Conservation (phyloP, 2,329 filamentous ascomycete genomes). For the Chaetomium strumarium region DNA sequence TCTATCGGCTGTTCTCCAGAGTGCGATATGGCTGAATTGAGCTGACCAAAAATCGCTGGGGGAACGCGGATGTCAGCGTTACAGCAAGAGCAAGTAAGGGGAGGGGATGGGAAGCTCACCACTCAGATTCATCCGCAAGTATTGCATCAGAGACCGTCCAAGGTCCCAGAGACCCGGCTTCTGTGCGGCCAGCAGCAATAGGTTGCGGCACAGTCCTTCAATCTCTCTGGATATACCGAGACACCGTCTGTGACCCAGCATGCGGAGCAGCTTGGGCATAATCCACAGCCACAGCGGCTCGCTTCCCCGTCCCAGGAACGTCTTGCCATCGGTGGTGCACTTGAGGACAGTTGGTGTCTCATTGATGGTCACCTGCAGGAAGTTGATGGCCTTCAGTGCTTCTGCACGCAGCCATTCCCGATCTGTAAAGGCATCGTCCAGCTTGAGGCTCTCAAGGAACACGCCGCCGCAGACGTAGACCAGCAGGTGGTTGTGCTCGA, state of each 20-base stretch:
- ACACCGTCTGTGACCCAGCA: slow-evolving; percentile 49
- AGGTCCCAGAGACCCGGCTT: slow-evolving; percentile 45
- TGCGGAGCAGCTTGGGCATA: slow-evolving; percentile 50
- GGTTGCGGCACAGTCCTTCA: slow-evolving; percentile 46
- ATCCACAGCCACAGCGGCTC: slow-evolving; percentile 63
- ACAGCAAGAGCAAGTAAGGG: neutral
- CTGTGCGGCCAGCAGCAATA: slow-evolving; percentile 41
- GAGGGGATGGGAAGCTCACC: slow-evolving; percentile 32
- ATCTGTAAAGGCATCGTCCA: slow-evolving; percentile 63
- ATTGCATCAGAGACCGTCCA: slow-evolving; percentile 39
- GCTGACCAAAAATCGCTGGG: slow-evolving; percentile 21
- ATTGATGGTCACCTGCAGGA: slow-evolving; percentile 67
- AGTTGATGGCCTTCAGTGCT: slow-evolving; percentile 67
- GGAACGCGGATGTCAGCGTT: slow-evolving; percentile 20
- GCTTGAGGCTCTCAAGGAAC: slow-evolving; percentile 63
- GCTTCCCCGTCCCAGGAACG: slow-evolving; percentile 46
- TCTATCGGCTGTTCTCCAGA: slow-evolving; percentile 3
- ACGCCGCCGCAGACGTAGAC: slow-evolving; percentile 79
- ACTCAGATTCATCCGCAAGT: slow-evolving; percentile 43
- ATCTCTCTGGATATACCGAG: slow-evolving; percentile 44
- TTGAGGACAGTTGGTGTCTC: slow-evolving; percentile 67
- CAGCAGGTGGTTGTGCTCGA: slow-evolving; percentile 76
- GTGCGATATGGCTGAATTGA: slow-evolving; percentile 8
- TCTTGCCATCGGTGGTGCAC: slow-evolving; percentile 35
- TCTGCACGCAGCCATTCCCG: slow-evolving; percentile 50